These are phyloP conservation scores for Nakataea oryzae DNA, from an alignment of 2,329 filamentous ascomycete genomes.

Conservation along the genomic window DNA sequence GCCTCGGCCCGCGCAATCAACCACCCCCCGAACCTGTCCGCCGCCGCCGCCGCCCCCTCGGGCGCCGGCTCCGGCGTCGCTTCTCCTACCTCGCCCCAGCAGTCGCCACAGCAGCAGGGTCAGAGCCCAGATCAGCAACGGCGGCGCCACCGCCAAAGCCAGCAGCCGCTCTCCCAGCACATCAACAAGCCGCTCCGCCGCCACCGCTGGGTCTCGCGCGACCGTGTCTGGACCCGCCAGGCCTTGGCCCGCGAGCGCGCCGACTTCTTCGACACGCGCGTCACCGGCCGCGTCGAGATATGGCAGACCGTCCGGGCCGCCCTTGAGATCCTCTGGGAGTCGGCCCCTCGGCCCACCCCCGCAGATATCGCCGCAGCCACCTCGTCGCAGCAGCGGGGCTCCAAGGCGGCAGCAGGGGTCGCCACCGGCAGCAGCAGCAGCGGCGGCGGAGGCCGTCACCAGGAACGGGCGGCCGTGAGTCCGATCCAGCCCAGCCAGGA, in stretches of 20 bases:
- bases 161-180: conserved; percentile 44
- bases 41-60: conserved; percentile 16
- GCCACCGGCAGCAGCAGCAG: background rate
- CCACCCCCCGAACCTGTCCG: conserved; percentile 21
- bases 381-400: background rate
- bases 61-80: conserved; percentile 9
- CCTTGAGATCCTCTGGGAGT: conserved; percentile 56
- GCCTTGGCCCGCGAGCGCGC: conserved; percentile 60
- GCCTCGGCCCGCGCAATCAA: conserved; percentile 45
- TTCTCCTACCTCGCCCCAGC: conserved; percentile 10
- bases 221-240: conserved; percentile 57
- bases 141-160: conserved; percentile 19
- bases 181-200: conserved; percentile 59
- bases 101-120: background rate
- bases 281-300: conserved; percentile 65
- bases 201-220: conserved; percentile 55
- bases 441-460: conserved; percentile 12
- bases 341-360: conserved; percentile 19
- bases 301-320: conserved; percentile 68
- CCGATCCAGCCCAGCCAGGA: conserved; percentile 13
- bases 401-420: background rate
- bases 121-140: conserved; percentile 9
- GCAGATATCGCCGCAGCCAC: background rate
- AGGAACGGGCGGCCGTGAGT: background rate
- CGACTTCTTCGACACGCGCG: conserved; percentile 86